Base-by-base conservation (phyloP, 768 basidiomycete genomes). In the Boletus patriciae region DNA sequence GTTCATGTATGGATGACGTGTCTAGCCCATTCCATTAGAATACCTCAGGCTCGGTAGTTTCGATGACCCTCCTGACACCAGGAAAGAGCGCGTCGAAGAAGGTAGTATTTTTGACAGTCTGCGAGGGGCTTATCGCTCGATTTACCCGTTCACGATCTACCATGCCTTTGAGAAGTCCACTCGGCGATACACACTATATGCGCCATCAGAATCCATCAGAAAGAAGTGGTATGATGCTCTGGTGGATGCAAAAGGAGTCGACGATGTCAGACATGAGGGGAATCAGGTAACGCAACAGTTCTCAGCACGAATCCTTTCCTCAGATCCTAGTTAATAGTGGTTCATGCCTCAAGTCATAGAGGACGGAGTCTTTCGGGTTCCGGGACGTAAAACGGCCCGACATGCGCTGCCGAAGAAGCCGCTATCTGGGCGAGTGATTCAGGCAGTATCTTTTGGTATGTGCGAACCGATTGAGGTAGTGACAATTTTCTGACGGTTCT, bases 141-240 rank as follows among this genome's bases (percentile, higher is more conserved):
- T 91, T 65, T 93, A 83, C 66, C 91, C 92, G 2, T 88, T 94
- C 68, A 88, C 84, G 1, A 73, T 94, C 59, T 88, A 83, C 69
- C 90, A 93, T 57, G 84, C 86, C 0, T 78, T 81, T 1, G 79
- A 78, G 50, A 80, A 78, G 50, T 63, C 74, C 18, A 75, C 72
- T 49, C 80, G 90, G 44, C 74, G 85, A 55, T 94, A 92, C 69
- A 93, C 87, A 3, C 74, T 94, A 11, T 90, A 84, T 60, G 85
- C 87, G 0, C 60, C 75, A 18, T 83, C 79, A 13, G 86, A 90
- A 44, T 65, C 73, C 1, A 59, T 78, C 55, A 75, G 92, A 54
- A 78, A 78, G 65, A 83, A 80, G 62, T 94, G 92, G 92, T 55
- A 80, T 19, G 76, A 76, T 13, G 77, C 76, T 13, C 74, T 94